A percentile compares a stretch with the other conserved stretches of the same genome.
Conservation (phyloP, 495 filamentous ascomycete species). For the Aspergillus diversus region DNA sequence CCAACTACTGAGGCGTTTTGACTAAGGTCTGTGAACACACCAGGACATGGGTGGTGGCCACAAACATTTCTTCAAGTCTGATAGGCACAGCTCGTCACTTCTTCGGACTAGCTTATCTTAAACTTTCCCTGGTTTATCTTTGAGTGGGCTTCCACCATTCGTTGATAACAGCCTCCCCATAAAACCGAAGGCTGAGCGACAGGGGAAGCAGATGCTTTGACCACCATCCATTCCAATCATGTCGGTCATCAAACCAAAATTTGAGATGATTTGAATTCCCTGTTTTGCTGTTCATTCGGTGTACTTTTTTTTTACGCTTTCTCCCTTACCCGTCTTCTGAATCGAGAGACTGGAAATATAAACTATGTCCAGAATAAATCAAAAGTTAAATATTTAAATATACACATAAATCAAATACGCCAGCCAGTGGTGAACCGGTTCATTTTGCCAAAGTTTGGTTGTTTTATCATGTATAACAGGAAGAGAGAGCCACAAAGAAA, state of each 20-base stretch:
- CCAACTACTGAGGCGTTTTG: no score
- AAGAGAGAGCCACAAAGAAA: not conserved
- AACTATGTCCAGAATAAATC: no score
- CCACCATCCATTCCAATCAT: constrained; percentile 4
- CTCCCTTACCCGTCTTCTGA: no score
- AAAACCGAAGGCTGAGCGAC: constrained; percentile 13
- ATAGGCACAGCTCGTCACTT: constrained; percentile 17
- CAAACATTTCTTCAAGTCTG: not conserved
- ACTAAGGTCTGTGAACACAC: not conserved
- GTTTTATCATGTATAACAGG: constrained; percentile 5
- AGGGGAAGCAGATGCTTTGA: constrained; percentile 9
- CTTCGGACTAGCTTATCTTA: constrained; percentile 13
- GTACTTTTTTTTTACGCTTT: no score
- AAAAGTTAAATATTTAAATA: no score
- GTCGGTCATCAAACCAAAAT: not conserved
- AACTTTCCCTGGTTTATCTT: constrained; percentile 3
- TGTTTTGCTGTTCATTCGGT: not conserved
- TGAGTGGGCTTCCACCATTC: constrained; percentile 10
- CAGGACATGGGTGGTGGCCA: not conserved
- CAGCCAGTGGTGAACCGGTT: not conserved
- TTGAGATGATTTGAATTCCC: no score
- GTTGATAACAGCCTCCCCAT: constrained; percentile 6
- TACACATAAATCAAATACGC: no score
- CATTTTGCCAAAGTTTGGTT: no score
- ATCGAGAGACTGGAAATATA: no score